phyloP scores from a whole-genome alignment of 2,329 filamentous ascomycete genomes.

The Aspergillus caelatus region DNA sequence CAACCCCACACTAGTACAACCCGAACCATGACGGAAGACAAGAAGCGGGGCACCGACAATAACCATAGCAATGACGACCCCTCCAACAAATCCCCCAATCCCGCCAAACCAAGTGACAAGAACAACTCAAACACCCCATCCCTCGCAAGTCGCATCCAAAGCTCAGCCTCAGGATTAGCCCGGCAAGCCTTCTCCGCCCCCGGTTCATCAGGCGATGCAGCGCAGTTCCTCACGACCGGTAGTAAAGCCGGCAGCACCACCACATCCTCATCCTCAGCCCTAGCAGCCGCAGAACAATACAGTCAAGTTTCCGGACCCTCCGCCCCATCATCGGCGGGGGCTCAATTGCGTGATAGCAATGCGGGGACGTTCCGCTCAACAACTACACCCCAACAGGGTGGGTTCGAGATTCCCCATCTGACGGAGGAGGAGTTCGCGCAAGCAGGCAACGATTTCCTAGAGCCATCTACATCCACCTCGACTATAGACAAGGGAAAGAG shows the following conservation, averaged over 20 bases:
- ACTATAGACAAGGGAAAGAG: constrained; percentile 19
- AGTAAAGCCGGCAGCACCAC: constrained; percentile 24
- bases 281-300: constrained; percentile 24
- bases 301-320: constrained; percentile 9
- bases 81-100: constrained; percentile 13
- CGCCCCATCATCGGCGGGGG: constrained; percentile 14
- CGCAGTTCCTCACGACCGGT: constrained; percentile 25
- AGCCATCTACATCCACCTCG: not conserved
- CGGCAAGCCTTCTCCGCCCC: constrained; percentile 34
- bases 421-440: constrained; percentile 28
- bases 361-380: constrained; percentile 29
- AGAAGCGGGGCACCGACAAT: constrained; percentile 25
- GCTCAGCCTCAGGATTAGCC: constrained; percentile 40
- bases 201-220: constrained; percentile 23
- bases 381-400: constrained; percentile 14
- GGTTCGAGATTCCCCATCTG: constrained; percentile 21
- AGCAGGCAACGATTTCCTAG: not conserved
- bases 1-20: not conserved
- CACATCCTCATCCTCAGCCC: constrained; percentile 17
- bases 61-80: constrained; percentile 10
- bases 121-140: constrained; percentile 23
- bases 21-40: constrained; percentile 20
- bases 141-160: constrained; percentile 31
- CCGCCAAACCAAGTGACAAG: constrained; percentile 10
- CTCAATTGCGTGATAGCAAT: not conserved